phyloP scores from a whole-genome alignment of 768 basidiomycete genomes.

The Saitozyma podzolica region DNA sequence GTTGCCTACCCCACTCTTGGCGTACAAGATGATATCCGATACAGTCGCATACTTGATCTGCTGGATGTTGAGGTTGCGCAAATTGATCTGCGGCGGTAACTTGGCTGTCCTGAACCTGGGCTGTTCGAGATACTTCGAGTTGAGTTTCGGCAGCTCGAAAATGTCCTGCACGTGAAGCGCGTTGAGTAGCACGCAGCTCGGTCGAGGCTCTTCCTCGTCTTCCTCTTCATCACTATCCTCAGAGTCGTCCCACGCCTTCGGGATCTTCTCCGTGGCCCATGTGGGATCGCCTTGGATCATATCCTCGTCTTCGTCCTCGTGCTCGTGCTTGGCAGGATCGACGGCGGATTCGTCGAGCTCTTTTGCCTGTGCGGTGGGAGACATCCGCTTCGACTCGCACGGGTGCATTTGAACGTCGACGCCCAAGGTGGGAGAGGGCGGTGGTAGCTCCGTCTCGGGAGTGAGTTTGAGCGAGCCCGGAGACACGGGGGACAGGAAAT shows the following conservation, averaged over 20 bases:
- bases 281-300: not conserved
- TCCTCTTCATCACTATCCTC: not conserved
- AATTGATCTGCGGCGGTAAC: slow-evolving; percentile 44
- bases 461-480: not conserved
- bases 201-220: slow-evolving; percentile 25
- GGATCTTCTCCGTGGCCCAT: not conserved
- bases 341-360: not conserved
- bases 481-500: slow-evolving; percentile 16
- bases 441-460: slow-evolving; percentile 1
- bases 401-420: slow-evolving; percentile 47
- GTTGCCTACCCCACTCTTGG: slow-evolving; percentile 36
- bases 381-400: slow-evolving; percentile 37
- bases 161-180: slow-evolving; percentile 42
- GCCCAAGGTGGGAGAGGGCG: not conserved
- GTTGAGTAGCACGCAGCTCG: slow-evolving; percentile 38
- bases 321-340: slow-evolving; percentile 2
- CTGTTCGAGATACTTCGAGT: not conserved
- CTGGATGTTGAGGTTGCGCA: slow-evolving; percentile 51
- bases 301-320: not conserved
- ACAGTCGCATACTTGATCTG: slow-evolving; percentile 53
- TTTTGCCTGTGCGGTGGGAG: slow-evolving; percentile 14
- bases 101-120: slow-evolving; percentile 35
- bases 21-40: slow-evolving; percentile 50
- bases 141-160: slow-evolving; percentile 35
- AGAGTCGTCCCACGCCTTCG: slow-evolving; percentile 14